These are phyloP conservation scores for Allium fistulosum DNA, from an alignment of 106 monocot genomes.

Conservation along the genomic window DNA sequence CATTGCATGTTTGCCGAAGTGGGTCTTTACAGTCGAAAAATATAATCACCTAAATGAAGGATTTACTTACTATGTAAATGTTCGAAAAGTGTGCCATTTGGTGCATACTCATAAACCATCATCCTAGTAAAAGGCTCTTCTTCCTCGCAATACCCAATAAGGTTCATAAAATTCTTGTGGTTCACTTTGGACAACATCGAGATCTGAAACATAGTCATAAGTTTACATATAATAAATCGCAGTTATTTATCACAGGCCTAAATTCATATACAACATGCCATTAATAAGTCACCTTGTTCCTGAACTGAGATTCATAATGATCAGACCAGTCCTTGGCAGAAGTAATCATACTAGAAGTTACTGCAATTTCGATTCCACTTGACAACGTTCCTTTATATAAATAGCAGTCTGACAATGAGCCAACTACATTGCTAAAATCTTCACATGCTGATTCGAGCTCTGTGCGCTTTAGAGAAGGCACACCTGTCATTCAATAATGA, in stretches of 20 bases:
- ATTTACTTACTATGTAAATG: conserved; percentile 48
- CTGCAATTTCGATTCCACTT: conserved; percentile 88
- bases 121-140: conserved; percentile 57
- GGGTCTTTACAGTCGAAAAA: no score
- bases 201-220: conserved; percentile 30
- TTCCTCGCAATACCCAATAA: conserved; percentile 58
- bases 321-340: conserved; percentile 60
- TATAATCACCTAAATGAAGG: neutral
- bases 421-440: conserved; percentile 86
- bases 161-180: conserved; percentile 72
- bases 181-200: conserved; percentile 54
- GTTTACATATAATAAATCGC: neutral
- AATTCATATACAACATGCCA: no score
- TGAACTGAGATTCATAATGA: conserved; percentile 52
- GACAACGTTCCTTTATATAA: conserved; percentile 92
- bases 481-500: conserved; percentile 27
- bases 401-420: conserved; percentile 36
- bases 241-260: no score
- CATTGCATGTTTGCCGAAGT: no score
- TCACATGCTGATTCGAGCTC: conserved; percentile 85
- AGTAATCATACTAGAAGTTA: conserved; percentile 38
- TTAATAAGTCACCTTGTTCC: conserved; percentile 54
- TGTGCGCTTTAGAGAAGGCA: conserved; percentile 47
- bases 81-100: conserved; percentile 77
- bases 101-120: conserved; percentile 75